Percentiles rank a stretch among this genome's conserved stretches.
These are phyloP conservation scores for Erodium moschatum DNA, from an alignment of 441 rosid species.

Conservation along the genomic window DNA sequence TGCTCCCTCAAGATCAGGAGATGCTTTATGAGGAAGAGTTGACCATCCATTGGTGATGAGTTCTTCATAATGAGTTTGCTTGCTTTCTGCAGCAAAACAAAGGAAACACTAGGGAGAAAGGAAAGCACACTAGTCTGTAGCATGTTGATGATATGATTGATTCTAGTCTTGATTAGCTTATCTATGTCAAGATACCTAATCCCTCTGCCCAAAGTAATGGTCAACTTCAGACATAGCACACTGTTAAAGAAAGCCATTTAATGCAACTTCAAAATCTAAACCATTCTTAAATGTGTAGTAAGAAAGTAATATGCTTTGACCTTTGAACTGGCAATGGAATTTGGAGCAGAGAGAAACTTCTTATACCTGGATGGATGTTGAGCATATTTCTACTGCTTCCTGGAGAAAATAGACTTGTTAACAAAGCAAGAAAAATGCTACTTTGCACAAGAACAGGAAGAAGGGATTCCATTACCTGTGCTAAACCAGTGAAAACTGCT, in stretches of 20 bases:
- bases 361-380: constrained; percentile 69
- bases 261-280: too few relatives aligned
- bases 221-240: too few relatives aligned
- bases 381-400: constrained; percentile 98
- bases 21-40: constrained; percentile 88
- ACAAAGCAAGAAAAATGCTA: constrained; percentile 12
- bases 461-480: constrained; percentile 53
- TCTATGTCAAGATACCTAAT: too few relatives aligned
- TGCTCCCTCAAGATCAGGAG: constrained; percentile 88
- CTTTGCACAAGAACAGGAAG: constrained; percentile 11
- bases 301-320: too few relatives aligned
- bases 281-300: too few relatives aligned
- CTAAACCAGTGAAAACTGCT: constrained; percentile 86
- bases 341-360: not conserved
- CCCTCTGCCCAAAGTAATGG: too few relatives aligned
- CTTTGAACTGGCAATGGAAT: too few relatives aligned
- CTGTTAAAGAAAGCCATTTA: too few relatives aligned
- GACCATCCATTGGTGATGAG: constrained; percentile 77
- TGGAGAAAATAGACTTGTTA: constrained; percentile 30
- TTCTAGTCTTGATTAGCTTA: too few relatives aligned
- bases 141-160: too few relatives aligned
- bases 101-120: too few relatives aligned
- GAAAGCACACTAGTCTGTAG: too few relatives aligned
- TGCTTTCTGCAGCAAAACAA: constrained; percentile 50
- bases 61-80: constrained; percentile 73